These are phyloP conservation scores for barrel medic (Medicago truncatula) DNA, from an alignment of 306 rosid genomes.

Conservation along the genomic window DNA sequence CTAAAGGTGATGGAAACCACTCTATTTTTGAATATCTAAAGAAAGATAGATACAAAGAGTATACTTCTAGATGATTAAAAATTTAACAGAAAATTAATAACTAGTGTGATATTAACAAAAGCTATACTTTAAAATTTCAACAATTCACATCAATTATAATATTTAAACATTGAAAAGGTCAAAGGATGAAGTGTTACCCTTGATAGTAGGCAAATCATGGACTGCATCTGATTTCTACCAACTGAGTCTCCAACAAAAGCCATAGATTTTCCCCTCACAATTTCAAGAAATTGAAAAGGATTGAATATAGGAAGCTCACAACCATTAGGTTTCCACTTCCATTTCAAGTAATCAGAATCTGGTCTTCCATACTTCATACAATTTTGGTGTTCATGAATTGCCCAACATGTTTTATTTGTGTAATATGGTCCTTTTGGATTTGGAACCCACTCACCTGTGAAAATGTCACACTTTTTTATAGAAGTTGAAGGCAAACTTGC, in stretches of 20 bases:
- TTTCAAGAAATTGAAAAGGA: constrained; percentile 77
- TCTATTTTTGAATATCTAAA: not conserved
- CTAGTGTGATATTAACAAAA: not conserved
- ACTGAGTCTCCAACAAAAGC: constrained; percentile 96
- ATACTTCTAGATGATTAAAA: not conserved
- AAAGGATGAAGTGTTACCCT: constrained; percentile 39
- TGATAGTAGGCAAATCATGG: constrained; percentile 69
- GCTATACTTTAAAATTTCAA: not conserved
- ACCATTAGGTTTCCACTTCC: constrained; percentile 88
- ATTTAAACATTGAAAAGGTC: not conserved
- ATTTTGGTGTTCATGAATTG: constrained; percentile 90
- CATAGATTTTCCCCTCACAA: constrained; percentile 76
- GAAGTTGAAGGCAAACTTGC: constrained; percentile 43
- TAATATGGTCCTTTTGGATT: constrained; percentile 82
- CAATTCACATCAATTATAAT: not conserved
- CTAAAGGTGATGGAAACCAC: not conserved
- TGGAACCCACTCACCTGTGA: constrained; percentile 83
- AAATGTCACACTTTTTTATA: constrained; percentile 67
- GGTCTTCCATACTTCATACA: constrained; percentile 90
- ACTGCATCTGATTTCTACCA: constrained; percentile 92
- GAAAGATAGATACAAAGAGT: not conserved
- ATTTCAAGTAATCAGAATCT: constrained; percentile 75
- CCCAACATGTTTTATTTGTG: constrained; percentile 79
- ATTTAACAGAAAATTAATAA: too few species aligned
- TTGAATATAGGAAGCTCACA: constrained; percentile 81